Percentiles rank a stretch among this genome's conserved stretches.
Evolutionary conservation across 768 basidiomycete species (phyloP).

Genomic region (Rhodosporidiobolus odoratus): DNA sequence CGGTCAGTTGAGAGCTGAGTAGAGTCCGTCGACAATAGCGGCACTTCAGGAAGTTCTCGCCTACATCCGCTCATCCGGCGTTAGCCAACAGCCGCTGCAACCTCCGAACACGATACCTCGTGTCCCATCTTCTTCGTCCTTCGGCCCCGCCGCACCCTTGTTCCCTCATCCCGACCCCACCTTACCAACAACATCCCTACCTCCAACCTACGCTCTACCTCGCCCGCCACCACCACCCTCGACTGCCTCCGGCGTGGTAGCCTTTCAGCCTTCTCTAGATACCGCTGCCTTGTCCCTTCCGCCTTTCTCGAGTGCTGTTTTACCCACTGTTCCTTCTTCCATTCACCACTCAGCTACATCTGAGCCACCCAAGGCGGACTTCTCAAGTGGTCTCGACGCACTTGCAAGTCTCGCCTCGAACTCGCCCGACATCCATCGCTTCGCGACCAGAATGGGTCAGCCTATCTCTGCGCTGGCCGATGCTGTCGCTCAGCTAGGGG

Average conservation of each 20-base stretch:
- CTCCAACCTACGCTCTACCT: no score
- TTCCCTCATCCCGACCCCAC: background rate
- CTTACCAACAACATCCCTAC: background rate
- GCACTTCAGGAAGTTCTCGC: no score
- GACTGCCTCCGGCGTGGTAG: background rate
- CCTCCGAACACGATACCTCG: no score
- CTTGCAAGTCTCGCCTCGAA: background rate
- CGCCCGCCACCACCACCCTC: background rate
- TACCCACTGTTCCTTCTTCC: background rate
- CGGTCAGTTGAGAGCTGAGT: no score
- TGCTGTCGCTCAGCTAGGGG: conserved; percentile 2
- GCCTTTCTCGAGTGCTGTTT: background rate
- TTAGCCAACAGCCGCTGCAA: no score
- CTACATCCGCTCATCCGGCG: background rate
- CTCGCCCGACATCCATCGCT: conserved; percentile 3
- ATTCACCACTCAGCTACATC: background rate
- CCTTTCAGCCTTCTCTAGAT: background rate
- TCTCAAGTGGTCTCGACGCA: background rate
- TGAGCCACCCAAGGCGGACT: background rate
- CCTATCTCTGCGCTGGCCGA: conserved; percentile 4
- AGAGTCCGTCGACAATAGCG: no score
- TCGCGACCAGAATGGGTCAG: background rate
- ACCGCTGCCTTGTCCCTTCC: no score
- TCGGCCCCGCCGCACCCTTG: background rate
- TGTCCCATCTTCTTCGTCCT: background rate